Base-by-base conservation (phyloP, 2,329 filamentous ascomycete genomes). In the Stachybotrys chartarum region DNA sequence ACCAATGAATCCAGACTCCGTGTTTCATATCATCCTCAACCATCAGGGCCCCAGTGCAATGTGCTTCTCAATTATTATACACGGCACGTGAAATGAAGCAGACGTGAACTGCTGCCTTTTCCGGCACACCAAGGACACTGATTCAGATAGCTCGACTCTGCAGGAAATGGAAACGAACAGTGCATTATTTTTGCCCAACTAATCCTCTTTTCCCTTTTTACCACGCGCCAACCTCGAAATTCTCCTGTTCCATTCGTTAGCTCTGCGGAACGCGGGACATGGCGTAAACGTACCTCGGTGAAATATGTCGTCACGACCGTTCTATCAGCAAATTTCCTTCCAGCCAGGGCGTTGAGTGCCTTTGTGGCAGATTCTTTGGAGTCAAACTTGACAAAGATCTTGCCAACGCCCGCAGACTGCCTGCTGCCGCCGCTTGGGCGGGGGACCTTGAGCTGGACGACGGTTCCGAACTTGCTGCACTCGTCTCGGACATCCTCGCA, bases 261-360 rank as follows among this genome's bases (percentile, higher is more conserved):
- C 51, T 32, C 39, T 5, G 51, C 14, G 52, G 6, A 18, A 47
- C 55, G 52, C 47, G 42, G 6, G 44, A 44, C 53, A 30, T 24
- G 12, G 0, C 47, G 11, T 14, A 42, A 47, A 55, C 77, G 72
- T 76, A 90, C 89, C 82, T 97, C 95, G 24, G 91, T 89, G 71
- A 97, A 99, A 74, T 94, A 97, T 5, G 94, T 97, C 3, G 90
- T 91, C 12, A 99, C 91, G 31, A 99, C 95, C 4, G 94, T 99
- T 64, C 95, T 84, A 74, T 97, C 91, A 1, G 92, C 90, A 70
- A 99, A 99, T 70, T 97, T 97, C 61, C 95, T 83, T 50, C 94
- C 94, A 32, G 95, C 94, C 63, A 99, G 78, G n/a, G 91, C 87
- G 65, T 87, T 86, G 55, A 99, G 78, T 7, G 94, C 95, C 66